Evolutionary conservation across 805 yeast species (phyloP), one percentile per base, ranked within the genome.

Genomic region (Myxozyma neglecta): DNA sequence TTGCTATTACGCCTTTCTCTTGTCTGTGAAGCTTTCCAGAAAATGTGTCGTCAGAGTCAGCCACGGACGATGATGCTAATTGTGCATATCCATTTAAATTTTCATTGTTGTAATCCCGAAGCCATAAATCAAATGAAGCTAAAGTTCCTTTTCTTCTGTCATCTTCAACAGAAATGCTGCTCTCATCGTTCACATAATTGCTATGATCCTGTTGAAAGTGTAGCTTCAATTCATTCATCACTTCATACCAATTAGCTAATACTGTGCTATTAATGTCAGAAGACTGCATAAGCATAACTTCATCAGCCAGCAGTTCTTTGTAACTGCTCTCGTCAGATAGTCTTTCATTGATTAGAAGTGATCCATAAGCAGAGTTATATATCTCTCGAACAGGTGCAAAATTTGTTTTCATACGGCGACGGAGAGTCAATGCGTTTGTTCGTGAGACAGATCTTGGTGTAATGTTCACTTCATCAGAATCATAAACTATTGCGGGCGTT

Each of bases 311-410:
- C 6, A 51, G 4, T 10, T 24, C 37, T 16, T 46, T 29, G 34
- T 51, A 51, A 9, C 35, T 29, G 14, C 39, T 20, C 34, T 40
- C 24, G 29, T 40, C 44, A 10, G 43, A 20, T 24, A 29, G 20
- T 13, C 32, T 13, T 6, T 40, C 35, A 24, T 36, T 43, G 14
- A 51, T 14, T 20, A 40, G 1, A 39, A 40, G 46, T 11, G 55
- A 39, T 36, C 55, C 24, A 40, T 39, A 51, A 11, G 34, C 46
- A 16, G 55, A 51, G 11, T 51, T 14, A 14, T 40, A 51, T 18
- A 37, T 36, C n/a, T 51, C 55, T 6, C 55, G 35, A 20, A 40
- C 46, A 6, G 55, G 55, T 14, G 55, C 55, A 39, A 51, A 51
- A 29, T 51, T 51, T 6, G 35, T 40, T 10, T 51, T 51, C 7